Base-by-base conservation (phyloP, 352 stramenopile genomes). In the Peronosclerospora sorghi region DNA sequence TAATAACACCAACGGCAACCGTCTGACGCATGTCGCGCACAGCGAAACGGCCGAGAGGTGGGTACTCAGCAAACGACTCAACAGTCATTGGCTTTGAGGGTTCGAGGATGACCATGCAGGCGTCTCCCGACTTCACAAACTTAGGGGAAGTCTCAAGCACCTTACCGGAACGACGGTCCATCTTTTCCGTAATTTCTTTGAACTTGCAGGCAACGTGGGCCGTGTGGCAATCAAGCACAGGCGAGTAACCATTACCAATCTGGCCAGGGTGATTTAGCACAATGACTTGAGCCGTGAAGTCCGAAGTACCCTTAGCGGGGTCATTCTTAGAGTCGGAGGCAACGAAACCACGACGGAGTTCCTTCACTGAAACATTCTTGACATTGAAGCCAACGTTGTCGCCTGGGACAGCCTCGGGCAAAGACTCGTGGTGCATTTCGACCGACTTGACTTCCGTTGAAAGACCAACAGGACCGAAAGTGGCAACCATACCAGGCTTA, bases 381-480 rank as follows among this genome's bases (percentile, higher is more conserved):
- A 98, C 74, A 62, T 97, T 97, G 71, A 99, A 98, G 47, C 95
- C 94, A 40, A 99, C 90, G 55, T 96, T 97, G 60, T 97, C 87
- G 55, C 95, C 95, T 12, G 95, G 84, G 13, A 81, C 35, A 45
- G 94, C 95, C 65, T 98, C 83, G 4, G 65, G 26, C 8, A 98
- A 50, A n/a, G 68, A 72, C 59, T 96, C 76, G 68, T 98, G 94
- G 71, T 98, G 93, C 71, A 97, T 95, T 68, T 99, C 95, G 21
- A 98, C 77, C 8, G 93, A 97, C 68, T 95, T 94, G 17, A 98
- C 90, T 69, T 97, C 86, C 19, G 87, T 94, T n/a, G 64, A 62
- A 13, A 97, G 52, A 51, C 85, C 88, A 32, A 68, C 60, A 32
- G 95, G 95, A 40, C 85, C 92, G 65, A 99, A 97, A 1, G 54